phyloP scores from a whole-genome alignment of 805 yeast genomes.

The Spencermartinsiella europaea region DNA sequence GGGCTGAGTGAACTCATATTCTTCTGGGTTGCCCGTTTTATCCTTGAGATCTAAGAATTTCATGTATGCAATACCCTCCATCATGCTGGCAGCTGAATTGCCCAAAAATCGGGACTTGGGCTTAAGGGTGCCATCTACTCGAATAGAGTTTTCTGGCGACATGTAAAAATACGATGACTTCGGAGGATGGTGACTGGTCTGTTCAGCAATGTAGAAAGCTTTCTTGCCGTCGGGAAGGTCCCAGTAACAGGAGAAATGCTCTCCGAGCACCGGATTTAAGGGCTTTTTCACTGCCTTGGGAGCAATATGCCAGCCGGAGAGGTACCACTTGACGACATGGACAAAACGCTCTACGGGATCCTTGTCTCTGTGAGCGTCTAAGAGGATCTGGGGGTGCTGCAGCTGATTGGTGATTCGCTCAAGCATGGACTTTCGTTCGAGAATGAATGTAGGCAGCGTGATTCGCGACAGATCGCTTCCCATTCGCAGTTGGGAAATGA shows the following conservation, averaged over 20 bases:
- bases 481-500: conserved; percentile 86
- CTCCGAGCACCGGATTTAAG: conserved; percentile 90
- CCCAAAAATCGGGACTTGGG: conserved; percentile 90
- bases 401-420: conserved; percentile 89
- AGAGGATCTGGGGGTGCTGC: conserved; percentile 65
- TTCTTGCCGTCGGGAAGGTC: conserved; percentile 62
- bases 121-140: conserved; percentile 82
- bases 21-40: conserved; percentile 48
- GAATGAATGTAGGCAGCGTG: conserved; percentile 89
- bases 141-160: conserved; percentile 72
- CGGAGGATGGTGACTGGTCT: conserved; percentile 98
- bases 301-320: conserved; percentile 96
- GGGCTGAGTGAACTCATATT: conserved; percentile 86
- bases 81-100: conserved; percentile 92
- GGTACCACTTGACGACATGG: conserved; percentile 77
- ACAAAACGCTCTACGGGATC: conserved; percentile 69
- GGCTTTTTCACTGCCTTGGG: conserved; percentile 99
- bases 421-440: conserved; percentile 93
- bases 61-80: conserved; percentile 83
- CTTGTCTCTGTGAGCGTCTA: conserved; percentile 56
- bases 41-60: conserved; percentile 58
- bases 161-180: conserved; percentile 87
- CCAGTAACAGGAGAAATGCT: conserved; percentile 89
- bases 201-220: conserved; percentile 88
- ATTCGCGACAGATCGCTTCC: conserved; percentile 88